A percentile compares a stretch with the other conserved stretches of the same genome.
Evolutionary conservation across 805 yeast genomes (phyloP).

Genomic region (Jamesozyma piceae): DNA sequence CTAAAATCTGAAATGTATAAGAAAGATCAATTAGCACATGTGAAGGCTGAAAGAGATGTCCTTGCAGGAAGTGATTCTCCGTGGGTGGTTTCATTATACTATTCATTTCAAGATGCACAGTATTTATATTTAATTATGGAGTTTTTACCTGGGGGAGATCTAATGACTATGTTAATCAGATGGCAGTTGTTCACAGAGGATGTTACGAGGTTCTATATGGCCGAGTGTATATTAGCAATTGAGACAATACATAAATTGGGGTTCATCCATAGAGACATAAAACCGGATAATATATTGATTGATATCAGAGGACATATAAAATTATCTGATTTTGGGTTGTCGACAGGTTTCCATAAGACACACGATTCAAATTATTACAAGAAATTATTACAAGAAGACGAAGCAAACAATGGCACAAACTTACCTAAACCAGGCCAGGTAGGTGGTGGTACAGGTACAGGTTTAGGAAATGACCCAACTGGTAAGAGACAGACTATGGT

Average conservation of each 20-base stretch:
- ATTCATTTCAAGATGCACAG: conserved; percentile 69
- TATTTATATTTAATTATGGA: conserved; percentile 86
- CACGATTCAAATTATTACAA: conserved; percentile 84
- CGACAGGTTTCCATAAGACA: conserved; percentile 88
- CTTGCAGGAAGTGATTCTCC: conserved; percentile 86
- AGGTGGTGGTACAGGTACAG: conserved; percentile 6
- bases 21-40: conserved; percentile 90
- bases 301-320: conserved; percentile 76
- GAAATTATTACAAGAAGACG: conserved; percentile 65
- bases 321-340: conserved; percentile 79
- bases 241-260: conserved; percentile 91
- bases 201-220: conserved; percentile 86
- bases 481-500: conserved; percentile 65
- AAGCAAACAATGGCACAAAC: conserved; percentile 16
- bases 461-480: conserved; percentile 11
- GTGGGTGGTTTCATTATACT: conserved; percentile 75
- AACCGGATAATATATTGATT: conserved; percentile 89
- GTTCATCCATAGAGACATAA: conserved; percentile 92
- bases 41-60: conserved; percentile 92
- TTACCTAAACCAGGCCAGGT: conserved; percentile 32
- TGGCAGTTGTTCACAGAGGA: conserved; percentile 93
- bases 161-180: conserved; percentile 91
- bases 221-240: conserved; percentile 90
- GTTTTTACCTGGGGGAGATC: conserved; percentile 82
- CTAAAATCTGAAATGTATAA: conserved; percentile 88